A percentile compares a stretch with the other conserved stretches of the same genome.
Evolutionary conservation across 2,329 filamentous ascomycete genomes (phyloP).

Genomic region (Pseudocercospora fijiensis): DNA sequence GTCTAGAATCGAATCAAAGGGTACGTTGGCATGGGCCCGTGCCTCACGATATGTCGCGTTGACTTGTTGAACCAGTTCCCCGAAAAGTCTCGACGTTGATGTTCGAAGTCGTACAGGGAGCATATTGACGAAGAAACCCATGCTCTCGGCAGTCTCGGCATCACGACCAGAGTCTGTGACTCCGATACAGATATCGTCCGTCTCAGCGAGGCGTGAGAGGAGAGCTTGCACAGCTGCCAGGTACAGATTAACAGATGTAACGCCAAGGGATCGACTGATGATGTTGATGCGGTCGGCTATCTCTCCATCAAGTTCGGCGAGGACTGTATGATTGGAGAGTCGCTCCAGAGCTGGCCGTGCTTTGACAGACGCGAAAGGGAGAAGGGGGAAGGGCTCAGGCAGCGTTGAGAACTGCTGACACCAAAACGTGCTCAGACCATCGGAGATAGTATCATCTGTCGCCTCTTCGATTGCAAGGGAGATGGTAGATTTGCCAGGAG

Average conservation of each 20-base stretch:
- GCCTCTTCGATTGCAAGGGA: slow-evolving; percentile 11
- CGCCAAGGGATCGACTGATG: slow-evolving; percentile 11
- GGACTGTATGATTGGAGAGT: slow-evolving; percentile 10
- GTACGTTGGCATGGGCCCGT: slow-evolving; percentile 33
- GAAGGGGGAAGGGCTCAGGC: slow-evolving; percentile 17
- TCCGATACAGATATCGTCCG: slow-evolving; percentile 43
- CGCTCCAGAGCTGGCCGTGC: slow-evolving; percentile 15
- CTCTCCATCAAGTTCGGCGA: slow-evolving; percentile 1
- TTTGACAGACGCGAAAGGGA: slow-evolving; percentile 18
- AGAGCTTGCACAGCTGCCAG: slow-evolving; percentile 39
- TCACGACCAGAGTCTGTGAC: slow-evolving; percentile 44
- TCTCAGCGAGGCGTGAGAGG: slow-evolving; percentile 31
- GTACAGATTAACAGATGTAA: slow-evolving; percentile 39
- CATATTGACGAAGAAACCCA: slow-evolving; percentile 45
- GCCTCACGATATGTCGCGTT: slow-evolving; percentile 24
- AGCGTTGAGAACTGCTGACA: slow-evolving; percentile 4
- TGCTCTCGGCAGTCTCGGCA: slow-evolving; percentile 25
- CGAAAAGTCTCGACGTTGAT: slow-evolving; percentile 2
- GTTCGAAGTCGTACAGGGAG: slow-evolving; percentile 39
- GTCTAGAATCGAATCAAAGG: slow-evolving; percentile 40
- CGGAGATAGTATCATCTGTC: background rate
- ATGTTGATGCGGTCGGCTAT: slow-evolving; percentile 15
- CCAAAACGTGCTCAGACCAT: slow-evolving; percentile 15
- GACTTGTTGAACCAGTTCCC: slow-evolving; percentile 13
- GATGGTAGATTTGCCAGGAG: slow-evolving; percentile 10